A percentile compares a stretch with the other conserved stretches of the same genome.
These are phyloP conservation scores for Eutypella sp. DNA, from an alignment of 2,329 filamentous ascomycete genomes.

Conservation along the genomic window DNA sequence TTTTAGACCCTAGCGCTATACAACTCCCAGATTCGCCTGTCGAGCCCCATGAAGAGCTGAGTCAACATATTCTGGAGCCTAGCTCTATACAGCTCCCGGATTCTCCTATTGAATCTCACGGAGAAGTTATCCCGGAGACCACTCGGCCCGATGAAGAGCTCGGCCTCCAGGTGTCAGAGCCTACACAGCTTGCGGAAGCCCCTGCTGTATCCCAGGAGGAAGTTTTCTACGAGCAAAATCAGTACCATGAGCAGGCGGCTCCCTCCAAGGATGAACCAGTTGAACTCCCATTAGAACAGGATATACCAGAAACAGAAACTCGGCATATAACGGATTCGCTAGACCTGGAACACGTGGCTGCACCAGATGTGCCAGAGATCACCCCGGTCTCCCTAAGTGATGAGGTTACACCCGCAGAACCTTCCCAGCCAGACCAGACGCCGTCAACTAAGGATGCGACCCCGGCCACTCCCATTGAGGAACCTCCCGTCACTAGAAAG, in stretches of 20 bases:
- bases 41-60: background rate
- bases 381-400: background rate
- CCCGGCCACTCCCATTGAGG: constrained; percentile 7
- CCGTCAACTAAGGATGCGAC: constrained; percentile 11
- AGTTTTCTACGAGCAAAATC: no score
- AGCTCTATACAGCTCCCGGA: no score
- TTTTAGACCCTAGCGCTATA: constrained; percentile 1
- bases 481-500: constrained; percentile 16
- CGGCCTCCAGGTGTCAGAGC: no score
- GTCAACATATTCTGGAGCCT: no score
- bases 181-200: no score
- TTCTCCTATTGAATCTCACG: no score
- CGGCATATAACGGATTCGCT: background rate
- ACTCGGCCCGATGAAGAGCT: no score
- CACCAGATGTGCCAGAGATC: background rate
- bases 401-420: background rate
- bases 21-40: background rate
- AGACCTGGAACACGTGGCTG: background rate
- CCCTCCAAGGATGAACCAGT: constrained; percentile 19
- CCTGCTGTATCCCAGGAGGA: no score
- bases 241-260: no score
- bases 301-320: constrained; percentile 1
- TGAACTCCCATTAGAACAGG: constrained; percentile 10
- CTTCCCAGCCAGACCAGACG: constrained; percentile 3
- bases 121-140: background rate